Conservation (phyloP, 1,284 basidiomycete species). For the Tilletia setariae region DNA sequence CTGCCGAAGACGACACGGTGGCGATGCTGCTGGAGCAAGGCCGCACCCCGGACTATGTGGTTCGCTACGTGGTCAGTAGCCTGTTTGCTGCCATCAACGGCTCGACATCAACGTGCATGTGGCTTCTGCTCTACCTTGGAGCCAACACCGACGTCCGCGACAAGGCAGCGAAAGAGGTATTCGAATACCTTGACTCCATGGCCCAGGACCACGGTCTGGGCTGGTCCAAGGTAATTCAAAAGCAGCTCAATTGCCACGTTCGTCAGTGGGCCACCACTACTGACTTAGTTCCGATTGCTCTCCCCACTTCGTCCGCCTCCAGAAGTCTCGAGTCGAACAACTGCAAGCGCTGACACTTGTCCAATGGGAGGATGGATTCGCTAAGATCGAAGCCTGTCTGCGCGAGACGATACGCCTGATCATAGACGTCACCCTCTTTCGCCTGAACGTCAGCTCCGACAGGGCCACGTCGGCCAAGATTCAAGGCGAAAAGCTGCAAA, state of each 20-base stretch:
- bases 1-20: constrained; percentile 32
- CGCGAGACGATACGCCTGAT: constrained; percentile 34
- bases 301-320: constrained; percentile 13
- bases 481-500: constrained; percentile 21
- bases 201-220: constrained; percentile 28
- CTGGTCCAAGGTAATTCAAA: constrained; percentile 19
- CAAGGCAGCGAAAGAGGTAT: constrained; percentile 27
- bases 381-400: constrained; percentile 24
- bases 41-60: constrained; percentile 20
- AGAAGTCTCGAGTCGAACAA: not conserved
- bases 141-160: constrained; percentile 20
- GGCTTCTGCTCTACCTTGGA: constrained; percentile 25
- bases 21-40: constrained; percentile 34
- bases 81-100: constrained; percentile 41
- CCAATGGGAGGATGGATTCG: constrained; percentile 28
- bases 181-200: constrained; percentile 21
- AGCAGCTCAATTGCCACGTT: constrained; percentile 11
- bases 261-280: constrained; percentile 17
- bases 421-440: constrained; percentile 30
- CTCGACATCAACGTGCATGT: constrained; percentile 31
- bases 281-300: constrained; percentile 24
- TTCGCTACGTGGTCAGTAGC: constrained; percentile 31
- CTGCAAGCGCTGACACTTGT: constrained; percentile 19
- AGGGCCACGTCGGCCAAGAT: constrained; percentile 12
- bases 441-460: constrained; percentile 27